Conservation (phyloP, 2,329 filamentous ascomycete genomes). For the Paracoccidioides brasiliensis region DNA sequence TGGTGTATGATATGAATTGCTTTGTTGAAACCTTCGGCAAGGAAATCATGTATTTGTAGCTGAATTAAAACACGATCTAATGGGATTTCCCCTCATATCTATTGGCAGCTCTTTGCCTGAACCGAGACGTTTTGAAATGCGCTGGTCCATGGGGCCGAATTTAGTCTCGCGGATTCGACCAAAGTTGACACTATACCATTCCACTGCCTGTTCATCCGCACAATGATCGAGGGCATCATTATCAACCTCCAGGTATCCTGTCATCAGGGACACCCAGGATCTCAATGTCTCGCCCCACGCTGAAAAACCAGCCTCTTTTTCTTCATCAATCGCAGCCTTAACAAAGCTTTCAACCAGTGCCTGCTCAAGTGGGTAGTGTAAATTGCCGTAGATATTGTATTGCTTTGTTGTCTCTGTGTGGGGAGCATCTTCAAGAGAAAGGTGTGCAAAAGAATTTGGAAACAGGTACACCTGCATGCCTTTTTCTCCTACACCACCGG, state of each 20-base stretch:
- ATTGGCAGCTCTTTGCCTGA: constrained; percentile 16
- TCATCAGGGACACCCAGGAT: constrained; percentile 17
- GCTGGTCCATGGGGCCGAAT: constrained; percentile 12
- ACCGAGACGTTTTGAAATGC: constrained; percentile 16
- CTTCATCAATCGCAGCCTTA: constrained; percentile 16
- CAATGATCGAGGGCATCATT: constrained; percentile 18
- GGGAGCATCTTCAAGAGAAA: not conserved
- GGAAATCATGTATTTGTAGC: not conserved
- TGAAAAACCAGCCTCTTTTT: constrained; percentile 9
- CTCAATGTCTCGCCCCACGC: constrained; percentile 13
- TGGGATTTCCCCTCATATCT: constrained; percentile 16
- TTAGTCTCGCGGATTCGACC: constrained; percentile 16
- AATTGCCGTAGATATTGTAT: constrained; percentile 10
- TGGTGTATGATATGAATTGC: not conserved
- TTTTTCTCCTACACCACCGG: constrained; percentile 6
- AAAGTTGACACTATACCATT: constrained; percentile 20
- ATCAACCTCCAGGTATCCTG: constrained; percentile 16
- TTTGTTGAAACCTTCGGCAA: not conserved
- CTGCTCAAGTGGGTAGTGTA: constrained; percentile 12
- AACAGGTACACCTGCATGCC: constrained; percentile 9
- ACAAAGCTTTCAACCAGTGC: constrained; percentile 16
- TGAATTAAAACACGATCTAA: constrained; percentile 6
- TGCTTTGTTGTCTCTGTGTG: constrained; percentile 5
- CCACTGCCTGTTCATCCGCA: constrained; percentile 14
- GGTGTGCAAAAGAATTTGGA: constrained; percentile 11